Evolutionary conservation across 148 eudicot genomes (phyloP), one percentile per base, ranked within the genome.

Genomic region (Oxyria digyna): DNA sequence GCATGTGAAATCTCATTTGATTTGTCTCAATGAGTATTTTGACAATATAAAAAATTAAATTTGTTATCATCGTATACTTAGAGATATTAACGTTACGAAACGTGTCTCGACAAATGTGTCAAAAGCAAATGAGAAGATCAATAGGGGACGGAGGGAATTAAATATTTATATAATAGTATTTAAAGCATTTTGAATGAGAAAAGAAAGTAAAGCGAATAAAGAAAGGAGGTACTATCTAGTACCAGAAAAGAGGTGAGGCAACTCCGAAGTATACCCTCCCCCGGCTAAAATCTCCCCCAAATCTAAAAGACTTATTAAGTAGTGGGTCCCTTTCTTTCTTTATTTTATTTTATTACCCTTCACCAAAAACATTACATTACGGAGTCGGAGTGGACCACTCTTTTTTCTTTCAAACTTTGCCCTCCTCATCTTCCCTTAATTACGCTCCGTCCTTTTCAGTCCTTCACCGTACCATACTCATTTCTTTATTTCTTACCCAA

Each of bases 381-480:
- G n/a, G n/a, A n/a, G n/a, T n/a, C n/a, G n/a, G n/a, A 35, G 4
- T 35, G 38, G 38, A 6, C 38, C 38, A 38, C 41, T 38, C 41
- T 10, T 38, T 38, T 35, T 38, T 38, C 41, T 38, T 49, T 85
- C 71, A 62, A 15, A 63, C 57, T 24, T 23, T 69, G 13, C 82
- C 83, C 80, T 76, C 29, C 10, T 46, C 62, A 40, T 3, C 42
- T 20, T 48, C 38, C 43, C 37, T 69, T 72, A 63, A 63, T 78
- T 77, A 67, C 82, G 9, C 6, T 6, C 59, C 73, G 71, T 69
- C 78, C 81, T 83, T 74, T 17, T 71, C 64, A 71, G 96, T 89
- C 92, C 96, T 91, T 81, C 72, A 24, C 69, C 74, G 96, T 91
- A 91, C 96, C 59, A 45, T 62, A 69, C 8, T 59, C 70, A 11